Evolutionary conservation across 441 rosid genomes (phyloP).

Genomic region (Aleurites moluccanus): DNA sequence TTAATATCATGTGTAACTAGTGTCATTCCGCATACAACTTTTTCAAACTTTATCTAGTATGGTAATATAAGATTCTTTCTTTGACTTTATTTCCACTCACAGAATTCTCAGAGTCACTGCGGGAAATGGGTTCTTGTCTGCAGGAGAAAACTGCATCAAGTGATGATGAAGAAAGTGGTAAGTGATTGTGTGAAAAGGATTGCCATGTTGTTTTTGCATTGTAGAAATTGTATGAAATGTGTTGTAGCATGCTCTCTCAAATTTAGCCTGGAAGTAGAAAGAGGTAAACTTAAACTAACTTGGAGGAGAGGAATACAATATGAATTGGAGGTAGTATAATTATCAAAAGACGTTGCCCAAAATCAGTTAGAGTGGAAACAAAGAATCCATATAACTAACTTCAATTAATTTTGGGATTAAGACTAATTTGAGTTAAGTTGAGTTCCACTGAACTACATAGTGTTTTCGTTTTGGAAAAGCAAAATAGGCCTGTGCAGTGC

Average conservation of each 20-base stretch:
- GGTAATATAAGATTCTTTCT: constrained; percentile 1
- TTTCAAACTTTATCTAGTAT: not conserved
- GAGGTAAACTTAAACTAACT: no score
- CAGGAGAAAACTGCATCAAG: constrained; percentile 65
- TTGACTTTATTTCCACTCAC: constrained; percentile 28
- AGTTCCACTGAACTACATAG: no score
- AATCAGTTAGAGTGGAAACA: no score
- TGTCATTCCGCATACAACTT: not conserved
- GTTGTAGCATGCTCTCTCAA: constrained; percentile 12
- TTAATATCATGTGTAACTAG: not conserved
- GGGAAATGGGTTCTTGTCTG: constrained; percentile 92
- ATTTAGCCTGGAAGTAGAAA: constrained; percentile 8
- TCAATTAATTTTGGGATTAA: no score
- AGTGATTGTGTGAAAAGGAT: constrained; percentile 17
- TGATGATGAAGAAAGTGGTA: constrained; percentile 73
- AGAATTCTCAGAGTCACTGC: constrained; percentile 97
- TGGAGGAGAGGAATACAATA: no score
- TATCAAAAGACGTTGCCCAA: no score
- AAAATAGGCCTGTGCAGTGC: no score
- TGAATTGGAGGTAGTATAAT: no score
- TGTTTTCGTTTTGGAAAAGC: no score
- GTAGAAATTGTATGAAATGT: not conserved
- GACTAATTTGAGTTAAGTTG: no score
- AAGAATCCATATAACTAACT: no score
- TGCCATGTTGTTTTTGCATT: not conserved